Percentiles rank a stretch among this genome's conserved stretches.
Conservation (phyloP, 2,329 filamentous ascomycete genomes). For the Arthrobotrys sinensis region DNA sequence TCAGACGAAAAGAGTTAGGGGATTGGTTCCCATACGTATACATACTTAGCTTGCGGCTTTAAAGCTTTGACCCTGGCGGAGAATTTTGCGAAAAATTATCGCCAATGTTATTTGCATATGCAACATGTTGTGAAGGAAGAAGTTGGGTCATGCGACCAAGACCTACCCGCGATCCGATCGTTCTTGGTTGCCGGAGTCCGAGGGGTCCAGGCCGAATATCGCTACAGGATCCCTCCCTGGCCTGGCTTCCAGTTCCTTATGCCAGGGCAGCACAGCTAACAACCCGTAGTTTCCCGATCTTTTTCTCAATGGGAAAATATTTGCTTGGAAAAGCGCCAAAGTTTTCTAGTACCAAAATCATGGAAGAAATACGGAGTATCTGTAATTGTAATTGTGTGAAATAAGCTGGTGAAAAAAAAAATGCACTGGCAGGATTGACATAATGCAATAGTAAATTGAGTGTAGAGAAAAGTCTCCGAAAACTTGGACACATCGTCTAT, state of each 20-base stretch:
- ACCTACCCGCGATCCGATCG: slow-evolving; percentile 6
- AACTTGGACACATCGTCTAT: slow-evolving; percentile 23
- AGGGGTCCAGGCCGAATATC: slow-evolving; percentile 23
- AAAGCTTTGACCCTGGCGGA: slow-evolving; percentile 2
- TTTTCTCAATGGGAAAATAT: slow-evolving; percentile 29
- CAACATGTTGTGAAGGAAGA: not conserved
- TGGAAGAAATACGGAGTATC: not conserved
- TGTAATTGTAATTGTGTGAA: not conserved
- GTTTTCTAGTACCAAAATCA: not conserved
- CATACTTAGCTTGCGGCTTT: too few species aligned
- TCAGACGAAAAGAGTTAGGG: not conserved
- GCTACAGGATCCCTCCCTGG: slow-evolving; percentile 25
- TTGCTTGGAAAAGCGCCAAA: not conserved
- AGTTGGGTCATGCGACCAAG: slow-evolving; percentile 4
- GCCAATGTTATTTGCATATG: slow-evolving; percentile 21
- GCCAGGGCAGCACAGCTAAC: slow-evolving; percentile 9
- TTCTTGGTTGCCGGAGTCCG: slow-evolving; percentile 34
- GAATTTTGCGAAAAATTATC: slow-evolving; percentile 27
- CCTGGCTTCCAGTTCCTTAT: slow-evolving; percentile 4
- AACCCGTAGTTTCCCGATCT: slow-evolving; percentile 34
- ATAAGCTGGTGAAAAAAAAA: not conserved
- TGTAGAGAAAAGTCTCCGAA: slow-evolving; percentile 32
- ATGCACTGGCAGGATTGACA: not conserved
- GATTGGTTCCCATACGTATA: slow-evolving; percentile 9
- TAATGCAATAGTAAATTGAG: not conserved